Base-by-base conservation (phyloP, 1,284 basidiomycete species). In the Marasmius oreades region DNA sequence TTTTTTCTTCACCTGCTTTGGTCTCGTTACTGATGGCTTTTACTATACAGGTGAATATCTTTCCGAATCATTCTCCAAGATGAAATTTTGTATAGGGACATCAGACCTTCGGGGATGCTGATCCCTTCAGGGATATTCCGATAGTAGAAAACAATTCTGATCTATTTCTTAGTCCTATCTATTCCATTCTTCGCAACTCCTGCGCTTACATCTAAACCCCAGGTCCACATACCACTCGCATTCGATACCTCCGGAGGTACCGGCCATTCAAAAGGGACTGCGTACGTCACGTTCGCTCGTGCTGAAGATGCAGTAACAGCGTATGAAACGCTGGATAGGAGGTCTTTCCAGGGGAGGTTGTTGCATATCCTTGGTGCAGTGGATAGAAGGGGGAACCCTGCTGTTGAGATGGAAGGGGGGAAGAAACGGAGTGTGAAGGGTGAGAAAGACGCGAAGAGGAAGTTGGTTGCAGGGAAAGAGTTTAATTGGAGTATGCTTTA, bases 401-500 rank as follows among this genome's bases (percentile, higher is more conserved):
- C 79, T 52, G 70, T 76, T 2, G 76, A 71, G 56, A 20, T n/a
- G 39, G 78, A 79, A 33, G 75, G 23, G 12, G 75, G 23, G 12
- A 76, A 67, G 60, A 85, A 83, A 64, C 78, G 74, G 59, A 78
- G 78, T 1, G 67, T 90, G 45, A 92, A 90, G 68, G 84, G 86
- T 43, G 89, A 92, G 63, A 80, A 79, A 60, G 77, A 82, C 14
- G 81, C 82, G 43, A 88, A 90, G 69, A 78, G 86, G 61, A 96
- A 91, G 69, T 78, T 85, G 14, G 77, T 74, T 24, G 87, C 90
- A 5, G 86, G 87, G 34, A 88, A 87, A 63, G 93, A 93, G 60
- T 95, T 98, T 67, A 97, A 96, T 71, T 99, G 96, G 96, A 88
- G 88, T 46, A 92, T 93, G 79, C 71, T 98, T 59, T 98, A 96